A percentile compares a stretch with the other conserved stretches of the same genome.
phyloP scores from a whole-genome alignment of 345 rosid genomes.

The Brassica nigra region DNA sequence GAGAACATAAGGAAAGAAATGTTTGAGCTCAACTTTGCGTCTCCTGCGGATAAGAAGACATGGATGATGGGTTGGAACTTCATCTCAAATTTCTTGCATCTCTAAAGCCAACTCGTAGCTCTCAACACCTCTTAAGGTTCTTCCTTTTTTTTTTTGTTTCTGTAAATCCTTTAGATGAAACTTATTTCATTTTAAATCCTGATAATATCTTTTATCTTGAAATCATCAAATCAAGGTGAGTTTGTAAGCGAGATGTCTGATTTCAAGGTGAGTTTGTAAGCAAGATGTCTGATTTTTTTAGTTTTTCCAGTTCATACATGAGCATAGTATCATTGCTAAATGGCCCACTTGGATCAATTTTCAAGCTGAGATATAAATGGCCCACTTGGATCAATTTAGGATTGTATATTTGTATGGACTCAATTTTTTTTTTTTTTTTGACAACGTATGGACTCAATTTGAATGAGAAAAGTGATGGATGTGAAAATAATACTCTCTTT shows the following conservation, averaged over 20 bases:
- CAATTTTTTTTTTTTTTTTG: too few species aligned
- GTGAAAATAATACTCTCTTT: too few species aligned
- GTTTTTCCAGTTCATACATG: neutral
- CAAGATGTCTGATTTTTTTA: neutral
- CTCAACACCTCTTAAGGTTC: constrained; percentile 9
- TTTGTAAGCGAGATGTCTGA: neutral
- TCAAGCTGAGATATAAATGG: too few species aligned
- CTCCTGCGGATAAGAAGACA: constrained; percentile 78
- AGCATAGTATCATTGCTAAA: neutral
- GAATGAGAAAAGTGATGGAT: too few species aligned
- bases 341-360: too few species aligned
- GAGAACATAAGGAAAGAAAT: constrained; percentile 81
- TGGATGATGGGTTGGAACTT: constrained; percentile 96
- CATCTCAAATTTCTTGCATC: constrained; percentile 70
- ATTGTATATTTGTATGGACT: too few species aligned
- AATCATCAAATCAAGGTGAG: neutral
- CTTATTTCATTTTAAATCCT: neutral
- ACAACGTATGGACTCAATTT: too few species aligned
- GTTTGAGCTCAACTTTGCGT: constrained; percentile 79
- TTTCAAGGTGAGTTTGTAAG: neutral
- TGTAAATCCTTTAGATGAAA: constrained; percentile 13
- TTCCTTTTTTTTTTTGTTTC: neutral
- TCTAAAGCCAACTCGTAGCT: constrained; percentile 33
- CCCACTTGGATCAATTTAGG: too few species aligned
- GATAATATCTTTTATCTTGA: neutral